phyloP scores from a whole-genome alignment of 345 rosid genomes.

The Arabidopsis suecica region DNA sequence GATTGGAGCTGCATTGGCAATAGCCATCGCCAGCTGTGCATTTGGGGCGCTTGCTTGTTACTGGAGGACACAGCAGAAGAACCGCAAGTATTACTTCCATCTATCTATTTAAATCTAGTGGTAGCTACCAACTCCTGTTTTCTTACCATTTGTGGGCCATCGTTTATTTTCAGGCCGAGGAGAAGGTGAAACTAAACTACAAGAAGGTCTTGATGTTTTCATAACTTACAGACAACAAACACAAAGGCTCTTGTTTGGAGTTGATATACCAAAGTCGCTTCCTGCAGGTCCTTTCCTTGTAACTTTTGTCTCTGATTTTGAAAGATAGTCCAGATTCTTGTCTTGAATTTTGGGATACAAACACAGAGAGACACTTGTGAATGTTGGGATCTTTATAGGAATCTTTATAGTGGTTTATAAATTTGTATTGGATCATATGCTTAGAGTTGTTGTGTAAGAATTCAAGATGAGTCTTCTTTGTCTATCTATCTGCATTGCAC shows the following conservation, averaged over 20 bases:
- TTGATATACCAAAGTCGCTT: conserved; percentile 29
- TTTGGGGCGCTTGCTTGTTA: conserved; percentile 97
- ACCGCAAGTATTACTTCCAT: conserved; percentile 85
- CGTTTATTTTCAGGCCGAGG: conserved; percentile 42
- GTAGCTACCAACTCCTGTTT: conserved; percentile 23
- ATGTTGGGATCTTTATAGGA: conserved; percentile 24
- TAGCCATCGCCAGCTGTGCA: conserved; percentile 96
- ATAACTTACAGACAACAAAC: conserved; percentile 30
- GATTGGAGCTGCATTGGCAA: conserved; percentile 96
- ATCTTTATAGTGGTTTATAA: neutral
- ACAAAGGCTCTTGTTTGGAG: conserved; percentile 26
- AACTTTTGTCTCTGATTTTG: conserved; percentile 27
- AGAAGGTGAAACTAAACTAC: conserved; percentile 43
- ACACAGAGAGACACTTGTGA: conserved; percentile 11
- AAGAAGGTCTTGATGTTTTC: conserved; percentile 22
- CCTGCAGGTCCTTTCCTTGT: conserved; percentile 32
- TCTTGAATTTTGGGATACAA: conserved; percentile 21
- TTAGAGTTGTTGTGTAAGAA: conserved; percentile 14
- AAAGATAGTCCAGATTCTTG: conserved; percentile 32
- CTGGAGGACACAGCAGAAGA: conserved; percentile 98
- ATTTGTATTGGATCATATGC: conserved; percentile 22
- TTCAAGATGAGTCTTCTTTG: neutral
- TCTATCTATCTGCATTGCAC: conserved; percentile 20
- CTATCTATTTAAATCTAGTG: conserved; percentile 57
- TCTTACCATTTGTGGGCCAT: conserved; percentile 14